Percentiles rank a stretch among this genome's conserved stretches.
These are phyloP conservation scores for Diplosphaera chodatii DNA, from an alignment of 139 green algal species.

Conservation along the genomic window DNA sequence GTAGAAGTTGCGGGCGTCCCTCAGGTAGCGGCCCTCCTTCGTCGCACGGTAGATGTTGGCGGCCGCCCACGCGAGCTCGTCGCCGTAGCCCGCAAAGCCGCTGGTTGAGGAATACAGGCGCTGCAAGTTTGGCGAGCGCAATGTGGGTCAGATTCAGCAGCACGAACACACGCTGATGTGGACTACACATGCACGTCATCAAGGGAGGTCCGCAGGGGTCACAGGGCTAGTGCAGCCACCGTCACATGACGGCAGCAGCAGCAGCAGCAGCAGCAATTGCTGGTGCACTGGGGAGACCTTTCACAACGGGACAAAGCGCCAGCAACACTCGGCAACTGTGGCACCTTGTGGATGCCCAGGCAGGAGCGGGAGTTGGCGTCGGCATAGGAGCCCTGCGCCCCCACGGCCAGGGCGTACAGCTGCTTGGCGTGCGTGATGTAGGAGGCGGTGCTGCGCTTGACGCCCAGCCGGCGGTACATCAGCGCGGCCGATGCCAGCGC, in stretches of 20 bases:
- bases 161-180: too few relatives aligned
- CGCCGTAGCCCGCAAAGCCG: constrained; percentile 17
- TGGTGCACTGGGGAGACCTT: too few relatives aligned
- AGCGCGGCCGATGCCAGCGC: constrained; percentile 3
- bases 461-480: background rate
- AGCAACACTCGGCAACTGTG: too few relatives aligned
- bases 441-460: background rate
- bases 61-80: constrained; percentile 32
- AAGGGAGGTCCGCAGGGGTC: too few relatives aligned
- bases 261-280: too few relatives aligned
- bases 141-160: background rate
- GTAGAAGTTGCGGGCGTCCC: constrained; percentile 4
- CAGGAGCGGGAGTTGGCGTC: background rate
- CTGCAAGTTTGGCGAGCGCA: too few relatives aligned
- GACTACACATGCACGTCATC: too few relatives aligned
- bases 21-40: constrained; percentile 6
- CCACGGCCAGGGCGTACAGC: constrained; percentile 12
- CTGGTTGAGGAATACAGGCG: constrained; percentile 12
- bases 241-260: too few relatives aligned
- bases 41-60: constrained; percentile 28
- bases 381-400: background rate
- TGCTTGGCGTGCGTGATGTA: constrained; percentile 1
- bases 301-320: too few relatives aligned
- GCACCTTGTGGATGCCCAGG: background rate
- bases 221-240: too few relatives aligned